A percentile compares a stretch with the other conserved stretches of the same genome.
Evolutionary conservation across 2,329 filamentous ascomycete genomes (phyloP).

Genomic region (Cytospora piceae): DNA sequence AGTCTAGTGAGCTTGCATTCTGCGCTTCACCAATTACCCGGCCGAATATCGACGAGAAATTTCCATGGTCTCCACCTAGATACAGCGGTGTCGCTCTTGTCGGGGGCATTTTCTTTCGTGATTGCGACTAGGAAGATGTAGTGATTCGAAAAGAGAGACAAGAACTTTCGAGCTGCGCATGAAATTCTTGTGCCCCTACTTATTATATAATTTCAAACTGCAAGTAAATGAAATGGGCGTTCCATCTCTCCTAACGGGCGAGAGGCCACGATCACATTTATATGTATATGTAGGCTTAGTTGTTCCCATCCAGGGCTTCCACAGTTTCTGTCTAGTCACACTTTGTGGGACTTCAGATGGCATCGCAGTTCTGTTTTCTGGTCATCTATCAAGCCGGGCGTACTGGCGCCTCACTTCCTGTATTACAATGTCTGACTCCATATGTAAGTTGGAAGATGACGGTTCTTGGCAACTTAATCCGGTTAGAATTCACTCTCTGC

Average conservation of each 20-base stretch:
- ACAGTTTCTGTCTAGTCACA: not conserved
- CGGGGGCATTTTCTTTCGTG: slow-evolving; percentile 1
- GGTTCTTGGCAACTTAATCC: no score
- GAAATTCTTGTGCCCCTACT: not conserved
- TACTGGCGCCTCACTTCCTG: not conserved
- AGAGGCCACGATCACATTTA: not conserved
- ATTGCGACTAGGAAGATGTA: not conserved
- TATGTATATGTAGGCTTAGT: no score
- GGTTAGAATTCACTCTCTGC: no score
- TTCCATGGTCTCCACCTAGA: not conserved
- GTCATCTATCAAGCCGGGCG: not conserved
- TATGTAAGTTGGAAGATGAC: no score
- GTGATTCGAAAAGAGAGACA: slow-evolving; percentile 1
- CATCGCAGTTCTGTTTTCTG: not conserved
- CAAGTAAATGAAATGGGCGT: not conserved
- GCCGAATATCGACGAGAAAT: not conserved
- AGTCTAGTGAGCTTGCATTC: not conserved
- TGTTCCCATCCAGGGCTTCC: not conserved
- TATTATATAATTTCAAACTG: not conserved
- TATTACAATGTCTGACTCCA: not conserved
- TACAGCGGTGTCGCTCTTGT: not conserved
- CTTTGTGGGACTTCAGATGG: not conserved
- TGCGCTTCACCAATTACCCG: not conserved
- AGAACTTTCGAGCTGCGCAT: slow-evolving; percentile 1
- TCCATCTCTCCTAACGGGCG: not conserved